phyloP scores from a whole-genome alignment of 805 yeast genomes.

The Danielozyma ontarioensis region DNA sequence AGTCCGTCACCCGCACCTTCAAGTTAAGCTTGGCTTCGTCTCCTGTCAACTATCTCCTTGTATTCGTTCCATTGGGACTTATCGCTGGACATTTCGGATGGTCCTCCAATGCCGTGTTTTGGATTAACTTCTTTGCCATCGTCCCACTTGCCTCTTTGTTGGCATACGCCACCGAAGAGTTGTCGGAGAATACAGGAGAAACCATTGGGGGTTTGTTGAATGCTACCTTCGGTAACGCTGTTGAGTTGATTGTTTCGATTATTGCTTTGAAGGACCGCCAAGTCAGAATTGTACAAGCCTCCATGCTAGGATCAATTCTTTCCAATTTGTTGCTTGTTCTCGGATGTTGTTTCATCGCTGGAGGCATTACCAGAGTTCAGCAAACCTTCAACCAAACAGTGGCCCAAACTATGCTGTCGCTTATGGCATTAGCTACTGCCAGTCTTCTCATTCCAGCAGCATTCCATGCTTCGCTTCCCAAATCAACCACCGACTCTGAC shows the following conservation, averaged over 20 bases:
- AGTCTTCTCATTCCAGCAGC: conserved; percentile 94
- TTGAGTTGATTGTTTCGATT: conserved; percentile 89
- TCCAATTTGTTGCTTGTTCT: conserved; percentile 84
- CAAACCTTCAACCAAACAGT: conserved; percentile 93
- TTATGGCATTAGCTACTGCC: conserved; percentile 85
- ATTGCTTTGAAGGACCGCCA: conserved; percentile 85
- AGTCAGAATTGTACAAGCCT: conserved; percentile 91
- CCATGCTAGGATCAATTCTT: conserved; percentile 91
- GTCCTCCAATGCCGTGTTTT: conserved; percentile 53
- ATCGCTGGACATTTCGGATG: conserved; percentile 59
- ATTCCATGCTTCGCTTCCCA: conserved; percentile 74
- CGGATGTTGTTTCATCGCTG: conserved; percentile 93
- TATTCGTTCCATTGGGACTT: conserved; percentile 88
- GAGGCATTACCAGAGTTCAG: conserved; percentile 81
- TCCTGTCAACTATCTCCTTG: conserved; percentile 68
- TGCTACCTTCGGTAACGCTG: conserved; percentile 98
- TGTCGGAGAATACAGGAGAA: conserved; percentile 82
- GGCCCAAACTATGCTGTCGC: conserved; percentile 95
- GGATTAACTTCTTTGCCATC: conserved; percentile 81
- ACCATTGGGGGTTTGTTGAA: conserved; percentile 91
- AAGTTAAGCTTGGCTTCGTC: conserved; percentile 44
- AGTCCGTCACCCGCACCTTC: conserved; percentile 10
- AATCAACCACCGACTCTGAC: conserved; percentile 34
- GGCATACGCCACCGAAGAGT: conserved; percentile 90
- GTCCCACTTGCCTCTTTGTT: conserved; percentile 87